Evolutionary conservation across 176 grass and related monocot species (phyloP), one percentile per base, ranked within the genome.

Genomic region (Echinochloa phyllopogon): DNA sequence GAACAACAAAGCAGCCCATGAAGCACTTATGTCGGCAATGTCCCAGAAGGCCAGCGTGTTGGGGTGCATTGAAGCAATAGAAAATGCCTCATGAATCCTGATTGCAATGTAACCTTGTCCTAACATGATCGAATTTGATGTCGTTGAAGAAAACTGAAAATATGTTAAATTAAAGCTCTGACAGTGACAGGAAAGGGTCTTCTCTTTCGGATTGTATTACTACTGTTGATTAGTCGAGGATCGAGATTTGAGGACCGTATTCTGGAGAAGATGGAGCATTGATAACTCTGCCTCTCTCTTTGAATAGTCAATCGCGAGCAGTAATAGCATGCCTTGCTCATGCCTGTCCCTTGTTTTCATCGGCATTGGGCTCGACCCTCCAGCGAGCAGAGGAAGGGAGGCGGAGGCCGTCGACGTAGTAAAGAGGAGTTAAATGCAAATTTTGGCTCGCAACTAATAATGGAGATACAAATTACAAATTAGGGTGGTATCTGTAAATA

Each of bases 11-110:
- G 76, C 39, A 14, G 85, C 87, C 29, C 91, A 98, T 67, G 91
- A 98, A 51, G 89, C 93, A 16, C 89, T 98, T 4, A 84, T 95
- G 69, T 88, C 93, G 9, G 91, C 89, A 16, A 95, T 98, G 96
- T 90, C 93, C 41, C 92, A 87, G 73, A 94, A 90, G 72, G 91
- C 93, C 29, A 87, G 76, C 3, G 96, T 98, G 18, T 61, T 92
- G 55, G 96, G 92, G 0, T 98, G 96, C 76, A 92, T 98, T 24
- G 84, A 98, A 84, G 96, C 93, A 16, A 94, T 98, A 77, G 96
- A 98, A 63, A 95, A 83, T 66, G 91, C 77, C 47, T 72, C 87
- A 68, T 94, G 85, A 92, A 74, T 73, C 87, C 68, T 95, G 83
- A 94, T 83, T 65, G 48, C 12, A 41, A 8, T 86, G 49, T 57